These are phyloP conservation scores for Dunaliella primolecta DNA, from an alignment of 139 green algal genomes.

Conservation along the genomic window DNA sequence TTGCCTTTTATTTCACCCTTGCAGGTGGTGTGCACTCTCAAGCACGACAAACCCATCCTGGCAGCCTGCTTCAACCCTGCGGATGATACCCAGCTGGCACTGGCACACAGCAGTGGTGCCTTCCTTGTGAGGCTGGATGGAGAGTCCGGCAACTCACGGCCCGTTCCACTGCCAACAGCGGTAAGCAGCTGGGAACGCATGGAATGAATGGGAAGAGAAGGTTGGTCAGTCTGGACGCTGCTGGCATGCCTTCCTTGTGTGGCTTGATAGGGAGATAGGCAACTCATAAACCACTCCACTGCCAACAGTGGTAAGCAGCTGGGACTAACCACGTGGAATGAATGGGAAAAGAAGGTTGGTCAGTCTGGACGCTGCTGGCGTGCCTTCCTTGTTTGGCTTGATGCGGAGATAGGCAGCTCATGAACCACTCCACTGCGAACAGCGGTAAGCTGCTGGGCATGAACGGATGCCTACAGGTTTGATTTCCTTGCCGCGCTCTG, in stretches of 20 bases:
- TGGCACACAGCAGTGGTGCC: background rate
- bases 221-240: too few relatives aligned
- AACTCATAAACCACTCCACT: too few relatives aligned
- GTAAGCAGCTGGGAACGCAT: background rate
- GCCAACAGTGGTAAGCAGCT: too few relatives aligned
- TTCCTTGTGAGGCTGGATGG: constrained; percentile 15
- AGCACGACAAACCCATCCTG: constrained; percentile 1
- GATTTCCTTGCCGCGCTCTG: too few relatives aligned
- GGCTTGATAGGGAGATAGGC: background rate
- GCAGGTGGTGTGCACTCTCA: background rate
- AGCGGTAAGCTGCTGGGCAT: too few relatives aligned
- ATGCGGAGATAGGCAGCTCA: background rate
- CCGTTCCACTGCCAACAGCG: background rate
- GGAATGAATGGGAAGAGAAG: too few relatives aligned
- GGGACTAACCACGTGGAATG: too few relatives aligned
- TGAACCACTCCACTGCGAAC: too few relatives aligned
- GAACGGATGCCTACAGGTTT: too few relatives aligned
- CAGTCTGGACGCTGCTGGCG: too few relatives aligned
- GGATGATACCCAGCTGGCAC: constrained; percentile 32
- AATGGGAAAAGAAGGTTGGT: too few relatives aligned
- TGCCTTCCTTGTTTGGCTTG: background rate
- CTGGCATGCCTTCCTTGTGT: background rate
- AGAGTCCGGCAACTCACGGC: constrained; percentile 9
- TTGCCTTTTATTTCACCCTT: too few relatives aligned
- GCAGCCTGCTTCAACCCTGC: constrained; percentile 18